These are phyloP conservation scores for Ilyonectria sp. DNA, from an alignment of 2,329 filamentous ascomycete genomes.

Conservation along the genomic window DNA sequence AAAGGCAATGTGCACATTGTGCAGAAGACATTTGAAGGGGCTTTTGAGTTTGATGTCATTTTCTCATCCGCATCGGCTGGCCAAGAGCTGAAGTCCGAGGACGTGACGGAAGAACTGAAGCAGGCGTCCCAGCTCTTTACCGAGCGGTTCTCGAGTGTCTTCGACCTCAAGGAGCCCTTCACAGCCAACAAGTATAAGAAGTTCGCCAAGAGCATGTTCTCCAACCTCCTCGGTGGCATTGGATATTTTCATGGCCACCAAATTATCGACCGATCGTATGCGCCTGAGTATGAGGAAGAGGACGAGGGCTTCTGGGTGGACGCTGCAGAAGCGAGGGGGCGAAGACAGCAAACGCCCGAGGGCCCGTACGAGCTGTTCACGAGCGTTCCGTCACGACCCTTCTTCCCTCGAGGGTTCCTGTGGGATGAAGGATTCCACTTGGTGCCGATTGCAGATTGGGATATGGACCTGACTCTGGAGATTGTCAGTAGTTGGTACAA, in stretches of 20 bases:
- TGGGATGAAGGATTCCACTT: slow-evolving; percentile 99
- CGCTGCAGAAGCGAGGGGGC: slow-evolving; percentile 82
- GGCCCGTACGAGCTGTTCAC: slow-evolving; percentile 93
- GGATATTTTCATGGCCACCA: slow-evolving; percentile 95
- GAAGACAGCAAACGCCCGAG: slow-evolving; percentile 78
- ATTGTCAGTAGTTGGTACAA: slow-evolving; percentile 97
- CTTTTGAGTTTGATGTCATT: slow-evolving; percentile 94
- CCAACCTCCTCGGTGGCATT: slow-evolving; percentile 93
- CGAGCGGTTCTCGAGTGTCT: slow-evolving; percentile 79
- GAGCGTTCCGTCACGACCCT: slow-evolving; percentile 90
- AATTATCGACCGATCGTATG: slow-evolving; percentile 90
- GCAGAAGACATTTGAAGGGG: slow-evolving; percentile 91
- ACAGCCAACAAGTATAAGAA: slow-evolving; percentile 78
- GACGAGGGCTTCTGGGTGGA: slow-evolving; percentile 97
- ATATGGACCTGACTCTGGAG: slow-evolving; percentile 87
- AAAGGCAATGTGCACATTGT: slow-evolving; percentile 87
- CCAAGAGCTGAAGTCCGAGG: slow-evolving; percentile 69
- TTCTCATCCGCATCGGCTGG: slow-evolving; percentile 84
- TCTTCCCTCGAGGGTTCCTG: slow-evolving; percentile 96
- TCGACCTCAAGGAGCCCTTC: slow-evolving; percentile 82
- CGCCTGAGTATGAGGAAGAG: slow-evolving; percentile 94
- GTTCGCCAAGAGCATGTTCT: slow-evolving; percentile 93
- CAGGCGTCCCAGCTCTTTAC: slow-evolving; percentile 78
- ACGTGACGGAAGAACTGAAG: slow-evolving; percentile 80
- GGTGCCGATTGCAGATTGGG: slow-evolving; percentile 92